Evolutionary conservation across 2,329 filamentous ascomycete species (phyloP).

Genomic region (Fonsecaea pedrosoi): DNA sequence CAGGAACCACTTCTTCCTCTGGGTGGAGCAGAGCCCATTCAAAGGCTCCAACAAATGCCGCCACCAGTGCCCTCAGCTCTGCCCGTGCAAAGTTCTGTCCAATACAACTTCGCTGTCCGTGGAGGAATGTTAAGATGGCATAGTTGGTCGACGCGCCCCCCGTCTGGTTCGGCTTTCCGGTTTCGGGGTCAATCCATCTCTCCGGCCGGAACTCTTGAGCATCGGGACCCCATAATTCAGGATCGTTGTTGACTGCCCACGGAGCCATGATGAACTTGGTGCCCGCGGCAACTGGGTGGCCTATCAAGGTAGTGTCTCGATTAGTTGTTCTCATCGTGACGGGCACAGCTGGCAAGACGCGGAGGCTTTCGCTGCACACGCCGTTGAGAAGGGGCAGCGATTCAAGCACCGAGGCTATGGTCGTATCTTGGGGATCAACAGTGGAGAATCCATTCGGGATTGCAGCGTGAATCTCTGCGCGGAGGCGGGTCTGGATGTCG

Average conservation of each 20-base stretch:
- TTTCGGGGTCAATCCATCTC: slow-evolving; percentile 51
- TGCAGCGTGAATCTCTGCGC: slow-evolving; percentile 35
- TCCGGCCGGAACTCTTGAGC: slow-evolving; percentile 45
- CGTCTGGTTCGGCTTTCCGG: slow-evolving; percentile 44
- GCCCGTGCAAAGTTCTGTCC: slow-evolving; percentile 64
- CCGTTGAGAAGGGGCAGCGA: slow-evolving; percentile 57
- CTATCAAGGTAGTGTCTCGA: slow-evolving; percentile 68
- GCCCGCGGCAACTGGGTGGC: slow-evolving; percentile 71
- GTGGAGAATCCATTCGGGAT: slow-evolving; percentile 24
- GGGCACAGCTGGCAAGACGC: slow-evolving; percentile 45
- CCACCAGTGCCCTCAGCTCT: slow-evolving; percentile 86
- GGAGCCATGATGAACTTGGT: slow-evolving; percentile 70
- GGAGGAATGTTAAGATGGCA: slow-evolving; percentile 75
- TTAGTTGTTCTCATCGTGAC: slow-evolving; percentile 52
- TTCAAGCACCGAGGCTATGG: slow-evolving; percentile 37
- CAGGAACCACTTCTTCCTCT: slow-evolving; percentile 59
- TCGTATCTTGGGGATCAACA: slow-evolving; percentile 12
- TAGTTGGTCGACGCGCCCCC: slow-evolving; percentile 75
- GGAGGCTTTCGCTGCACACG: slow-evolving; percentile 60
- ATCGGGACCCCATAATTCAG: slow-evolving; percentile 45
- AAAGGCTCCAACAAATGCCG: slow-evolving; percentile 64
- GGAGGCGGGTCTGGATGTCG: slow-evolving; percentile 39
- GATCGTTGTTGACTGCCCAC: slow-evolving; percentile 44
- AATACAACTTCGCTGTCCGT: slow-evolving; percentile 57
- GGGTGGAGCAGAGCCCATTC: slow-evolving; percentile 69